These are phyloP conservation scores for Pythium aquatile DNA, from an alignment of 352 stramenopile genomes.

Conservation along the genomic window DNA sequence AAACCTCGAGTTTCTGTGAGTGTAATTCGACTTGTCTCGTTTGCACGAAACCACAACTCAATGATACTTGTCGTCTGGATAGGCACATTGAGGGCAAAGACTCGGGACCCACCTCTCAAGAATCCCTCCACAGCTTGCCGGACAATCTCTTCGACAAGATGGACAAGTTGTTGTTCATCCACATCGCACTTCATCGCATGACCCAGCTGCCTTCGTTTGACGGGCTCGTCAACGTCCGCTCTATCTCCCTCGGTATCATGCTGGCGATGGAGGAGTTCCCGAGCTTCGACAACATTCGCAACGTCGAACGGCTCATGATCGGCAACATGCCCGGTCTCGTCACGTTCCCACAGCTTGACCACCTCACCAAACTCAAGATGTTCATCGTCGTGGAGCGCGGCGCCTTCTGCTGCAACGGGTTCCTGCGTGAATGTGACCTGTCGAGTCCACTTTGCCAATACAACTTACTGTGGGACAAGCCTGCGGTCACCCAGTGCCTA, in stretches of 20 bases:
- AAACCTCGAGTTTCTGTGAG: slow-evolving; percentile 36
- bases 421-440: slow-evolving; percentile 34
- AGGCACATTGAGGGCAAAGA: slow-evolving; percentile 36
- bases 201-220: slow-evolving; percentile 23
- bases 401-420: slow-evolving; percentile 34
- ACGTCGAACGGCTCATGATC: slow-evolving; percentile 29
- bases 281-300: slow-evolving; percentile 23
- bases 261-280: slow-evolving; percentile 20
- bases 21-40: neutral
- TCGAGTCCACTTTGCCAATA: slow-evolving; percentile 17
- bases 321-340: slow-evolving; percentile 17
- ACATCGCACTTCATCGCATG: slow-evolving; percentile 30
- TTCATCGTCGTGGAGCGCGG: slow-evolving; percentile 21
- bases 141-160: slow-evolving; percentile 33
- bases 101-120: slow-evolving; percentile 1
- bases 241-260: slow-evolving; percentile 30
- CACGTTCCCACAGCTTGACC: slow-evolving; percentile 30
- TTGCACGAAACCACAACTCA: too few relatives aligned
- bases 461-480: neutral
- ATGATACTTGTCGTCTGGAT: neutral
- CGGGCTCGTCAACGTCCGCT: slow-evolving; percentile 28
- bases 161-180: slow-evolving; percentile 32
- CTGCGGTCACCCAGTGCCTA: slow-evolving; percentile 9
- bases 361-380: slow-evolving; percentile 7
- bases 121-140: slow-evolving; percentile 23